Evolutionary conservation across 108 stramenopile genomes (phyloP).

Genomic region (Cyclostephanos tholiformis): DNA sequence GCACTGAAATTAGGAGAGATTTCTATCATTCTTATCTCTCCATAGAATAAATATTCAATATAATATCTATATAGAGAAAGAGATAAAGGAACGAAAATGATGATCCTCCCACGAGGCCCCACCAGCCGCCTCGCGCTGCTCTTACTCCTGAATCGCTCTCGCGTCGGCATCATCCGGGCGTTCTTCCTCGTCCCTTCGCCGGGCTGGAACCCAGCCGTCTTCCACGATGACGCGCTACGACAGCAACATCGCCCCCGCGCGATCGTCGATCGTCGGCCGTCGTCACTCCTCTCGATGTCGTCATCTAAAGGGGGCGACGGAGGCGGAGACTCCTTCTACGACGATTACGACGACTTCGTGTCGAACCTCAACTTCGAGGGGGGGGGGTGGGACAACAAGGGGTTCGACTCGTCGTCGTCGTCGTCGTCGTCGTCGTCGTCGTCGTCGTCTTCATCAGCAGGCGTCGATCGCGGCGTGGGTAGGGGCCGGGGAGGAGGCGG

Average conservation of each 20-base stretch:
- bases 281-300: neutral
- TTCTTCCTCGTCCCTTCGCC: neutral
- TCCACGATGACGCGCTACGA: neutral
- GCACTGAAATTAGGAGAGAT: too few relatives aligned
- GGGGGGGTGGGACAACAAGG: slow-evolving; percentile 35
- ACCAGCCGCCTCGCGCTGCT: neutral
- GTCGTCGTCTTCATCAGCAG: neutral
- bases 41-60: too few relatives aligned
- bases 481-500: neutral
- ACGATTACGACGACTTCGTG: slow-evolving; percentile 49
- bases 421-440: neutral
- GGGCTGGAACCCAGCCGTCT: too few relatives aligned
- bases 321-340: slow-evolving; percentile 27
- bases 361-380: slow-evolving; percentile 34
- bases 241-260: neutral
- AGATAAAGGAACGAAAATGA: too few relatives aligned
- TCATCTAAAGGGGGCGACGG: neutral
- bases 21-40: too few relatives aligned
- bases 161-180: neutral
- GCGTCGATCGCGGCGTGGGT: neutral
- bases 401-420: neutral
- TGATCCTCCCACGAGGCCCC: too few relatives aligned
- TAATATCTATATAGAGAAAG: too few relatives aligned
- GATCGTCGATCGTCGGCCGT: neutral
- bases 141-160: neutral